phyloP scores from a whole-genome alignment of 2,329 filamentous ascomycete genomes.

The Penicillium vulpinum region DNA sequence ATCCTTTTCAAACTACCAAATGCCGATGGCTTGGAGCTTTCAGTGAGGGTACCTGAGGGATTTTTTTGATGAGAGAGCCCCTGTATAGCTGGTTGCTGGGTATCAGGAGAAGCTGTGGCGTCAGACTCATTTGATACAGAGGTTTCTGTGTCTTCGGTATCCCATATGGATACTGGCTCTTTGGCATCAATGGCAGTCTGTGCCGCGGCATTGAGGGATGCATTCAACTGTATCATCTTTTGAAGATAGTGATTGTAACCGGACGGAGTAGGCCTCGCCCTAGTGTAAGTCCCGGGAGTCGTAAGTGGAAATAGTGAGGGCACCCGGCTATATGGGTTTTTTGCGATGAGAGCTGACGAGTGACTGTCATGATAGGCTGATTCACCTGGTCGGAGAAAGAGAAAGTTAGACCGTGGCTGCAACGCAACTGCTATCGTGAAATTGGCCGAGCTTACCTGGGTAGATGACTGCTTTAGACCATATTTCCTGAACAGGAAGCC shows the following conservation, averaged over 20 bases:
- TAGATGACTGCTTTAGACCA: slow-evolving; percentile 53
- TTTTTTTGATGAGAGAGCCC: background rate
- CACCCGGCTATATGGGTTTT: background rate
- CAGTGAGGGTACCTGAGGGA: background rate
- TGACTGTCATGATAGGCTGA: background rate
- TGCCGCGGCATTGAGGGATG: background rate
- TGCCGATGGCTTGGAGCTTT: background rate
- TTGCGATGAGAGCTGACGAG: background rate
- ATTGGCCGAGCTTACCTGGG: slow-evolving; percentile 34
- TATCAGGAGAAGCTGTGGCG: background rate
- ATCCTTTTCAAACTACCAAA: background rate
- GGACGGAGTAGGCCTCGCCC: background rate
- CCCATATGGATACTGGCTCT: background rate
- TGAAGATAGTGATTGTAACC: background rate
- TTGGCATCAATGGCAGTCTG: background rate
- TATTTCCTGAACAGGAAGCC: slow-evolving; percentile 41
- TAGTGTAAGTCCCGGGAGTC: background rate
- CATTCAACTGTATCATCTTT: background rate
- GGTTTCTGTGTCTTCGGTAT: background rate
- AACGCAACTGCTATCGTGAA: background rate
- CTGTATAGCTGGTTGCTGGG: background rate
- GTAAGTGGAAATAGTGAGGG: background rate
- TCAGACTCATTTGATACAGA: background rate
- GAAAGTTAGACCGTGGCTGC: slow-evolving; percentile 24
- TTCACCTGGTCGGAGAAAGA: slow-evolving; percentile 13